These are phyloP conservation scores for Paxillus rubicundulus DNA, from an alignment of 768 basidiomycete genomes.

Conservation along the genomic window DNA sequence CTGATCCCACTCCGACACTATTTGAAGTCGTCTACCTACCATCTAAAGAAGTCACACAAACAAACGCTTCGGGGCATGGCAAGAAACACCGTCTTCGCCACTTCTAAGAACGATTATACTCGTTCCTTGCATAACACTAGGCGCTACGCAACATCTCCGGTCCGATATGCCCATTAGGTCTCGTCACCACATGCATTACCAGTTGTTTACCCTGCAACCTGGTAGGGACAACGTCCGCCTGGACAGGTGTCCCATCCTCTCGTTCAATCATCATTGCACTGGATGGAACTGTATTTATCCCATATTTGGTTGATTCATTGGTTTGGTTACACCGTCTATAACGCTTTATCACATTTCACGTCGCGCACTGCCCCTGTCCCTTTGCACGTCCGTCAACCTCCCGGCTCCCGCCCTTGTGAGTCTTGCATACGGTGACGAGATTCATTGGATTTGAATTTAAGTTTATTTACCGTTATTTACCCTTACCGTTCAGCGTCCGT, in stretches of 20 bases:
- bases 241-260: slow-evolving; percentile 28
- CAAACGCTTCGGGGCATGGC: slow-evolving; percentile 4
- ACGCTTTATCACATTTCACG: slow-evolving; percentile 4
- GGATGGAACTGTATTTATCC: slow-evolving; percentile 25
- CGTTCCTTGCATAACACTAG: neutral
- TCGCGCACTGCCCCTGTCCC: neutral
- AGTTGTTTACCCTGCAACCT: neutral
- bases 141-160: neutral
- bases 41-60: slow-evolving; percentile 2
- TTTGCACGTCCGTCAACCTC: neutral
- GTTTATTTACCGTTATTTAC: neutral
- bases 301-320: slow-evolving; percentile 16
- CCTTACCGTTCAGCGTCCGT: too few relatives aligned
- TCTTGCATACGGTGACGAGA: neutral
- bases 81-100: slow-evolving; percentile 10
- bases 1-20: slow-evolving; percentile 19
- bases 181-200: slow-evolving; percentile 4
- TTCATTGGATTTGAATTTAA: slow-evolving; percentile 3
- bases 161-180: slow-evolving; percentile 3
- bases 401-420: neutral
- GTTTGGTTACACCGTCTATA: slow-evolving; percentile 13
- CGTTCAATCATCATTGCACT: slow-evolving; percentile 27
- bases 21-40: slow-evolving; percentile 8
- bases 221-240: slow-evolving; percentile 22
- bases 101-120: slow-evolving; percentile 7